These are phyloP conservation scores for Alectoria sarmentosa DNA, from an alignment of 495 filamentous ascomycete species.

Conservation along the genomic window DNA sequence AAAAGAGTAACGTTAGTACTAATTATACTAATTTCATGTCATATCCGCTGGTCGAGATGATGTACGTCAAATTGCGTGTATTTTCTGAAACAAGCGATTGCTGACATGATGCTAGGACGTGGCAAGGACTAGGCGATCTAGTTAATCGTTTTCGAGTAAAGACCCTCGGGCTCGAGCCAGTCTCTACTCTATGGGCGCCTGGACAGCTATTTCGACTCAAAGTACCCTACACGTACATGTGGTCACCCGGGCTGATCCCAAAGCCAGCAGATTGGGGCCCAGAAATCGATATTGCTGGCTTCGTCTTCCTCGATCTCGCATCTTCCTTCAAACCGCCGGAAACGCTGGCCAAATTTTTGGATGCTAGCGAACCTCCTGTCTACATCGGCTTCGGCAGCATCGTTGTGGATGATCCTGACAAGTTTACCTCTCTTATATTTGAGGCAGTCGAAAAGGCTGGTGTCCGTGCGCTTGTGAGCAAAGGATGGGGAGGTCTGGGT, in stretches of 20 bases:
- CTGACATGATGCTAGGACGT: slow-evolving; percentile 32
- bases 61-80: slow-evolving; percentile 28
- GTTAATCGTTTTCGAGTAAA: slow-evolving; percentile 57
- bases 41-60: slow-evolving; percentile 65
- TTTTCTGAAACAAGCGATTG: not conserved
- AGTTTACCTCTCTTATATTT: slow-evolving; percentile 56
- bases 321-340: slow-evolving; percentile 50
- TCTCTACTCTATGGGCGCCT: slow-evolving; percentile 59
- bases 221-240: slow-evolving; percentile 58
- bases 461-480: slow-evolving; percentile 55
- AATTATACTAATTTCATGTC: slow-evolving; percentile 64
- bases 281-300: slow-evolving; percentile 57
- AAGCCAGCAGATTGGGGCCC: slow-evolving; percentile 59
- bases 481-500: slow-evolving; percentile 62
- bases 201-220: slow-evolving; percentile 53
- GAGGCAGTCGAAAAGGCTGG: slow-evolving; percentile 52
- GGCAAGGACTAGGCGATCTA: slow-evolving; percentile 54
- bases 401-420: slow-evolving; percentile 58
- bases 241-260: slow-evolving; percentile 57
- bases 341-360: slow-evolving; percentile 47
- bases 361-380: slow-evolving; percentile 47
- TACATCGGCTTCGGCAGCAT: slow-evolving; percentile 67
- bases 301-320: slow-evolving; percentile 58
- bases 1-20: slow-evolving; percentile 52
- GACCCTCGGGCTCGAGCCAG: slow-evolving; percentile 52